Evolutionary conservation across 2,329 filamentous ascomycete genomes (phyloP).

Genomic region (Lachnum nothofagi): DNA sequence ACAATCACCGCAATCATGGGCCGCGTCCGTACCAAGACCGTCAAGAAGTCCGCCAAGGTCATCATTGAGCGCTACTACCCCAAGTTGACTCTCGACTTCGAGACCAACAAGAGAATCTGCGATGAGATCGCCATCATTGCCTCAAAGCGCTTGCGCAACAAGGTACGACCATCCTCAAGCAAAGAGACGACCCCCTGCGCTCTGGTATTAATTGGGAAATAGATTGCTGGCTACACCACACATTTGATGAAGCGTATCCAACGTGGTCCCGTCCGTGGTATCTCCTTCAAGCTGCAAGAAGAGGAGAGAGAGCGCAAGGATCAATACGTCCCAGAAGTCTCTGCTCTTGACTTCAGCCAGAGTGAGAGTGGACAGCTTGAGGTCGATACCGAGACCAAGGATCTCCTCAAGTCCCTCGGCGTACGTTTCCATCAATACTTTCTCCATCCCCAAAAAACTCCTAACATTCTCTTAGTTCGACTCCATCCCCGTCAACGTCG

Average conservation of each 20-base stretch:
- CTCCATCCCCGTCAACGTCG: conserved; percentile 92
- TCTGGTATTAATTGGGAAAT: conserved; percentile 9
- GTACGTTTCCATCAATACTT: conserved; percentile 58
- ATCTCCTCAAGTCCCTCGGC: conserved; percentile 96
- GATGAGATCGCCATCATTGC: conserved; percentile 99
- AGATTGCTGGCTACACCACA: conserved; percentile 98
- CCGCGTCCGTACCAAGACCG: conserved; percentile 41
- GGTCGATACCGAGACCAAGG: conserved; percentile 96
- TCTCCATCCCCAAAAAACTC: not conserved
- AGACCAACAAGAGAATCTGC: conserved; percentile 99
- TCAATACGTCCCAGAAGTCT: conserved; percentile 99
- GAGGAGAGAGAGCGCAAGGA: conserved; percentile 99
- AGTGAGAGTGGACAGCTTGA: conserved; percentile 92
- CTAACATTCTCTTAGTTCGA: conserved; percentile 68
- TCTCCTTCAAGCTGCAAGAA: conserved; percentile 99
- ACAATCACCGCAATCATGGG: conserved; percentile 35
- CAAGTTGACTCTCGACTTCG: conserved; percentile 97
- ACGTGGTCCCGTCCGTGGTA: conserved; percentile 97
- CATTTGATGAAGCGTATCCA: conserved; percentile 99
- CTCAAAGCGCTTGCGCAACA: conserved; percentile 98
- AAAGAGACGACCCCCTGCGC: not conserved
- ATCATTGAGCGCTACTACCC: conserved; percentile 99
- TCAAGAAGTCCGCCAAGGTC: conserved; percentile 75
- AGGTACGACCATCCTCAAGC: conserved; percentile 53
- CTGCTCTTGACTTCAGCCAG: conserved; percentile 96